These are phyloP conservation scores for Zygosaccharomyces kombuchaensis DNA, from an alignment of 805 yeast genomes.

Conservation along the genomic window DNA sequence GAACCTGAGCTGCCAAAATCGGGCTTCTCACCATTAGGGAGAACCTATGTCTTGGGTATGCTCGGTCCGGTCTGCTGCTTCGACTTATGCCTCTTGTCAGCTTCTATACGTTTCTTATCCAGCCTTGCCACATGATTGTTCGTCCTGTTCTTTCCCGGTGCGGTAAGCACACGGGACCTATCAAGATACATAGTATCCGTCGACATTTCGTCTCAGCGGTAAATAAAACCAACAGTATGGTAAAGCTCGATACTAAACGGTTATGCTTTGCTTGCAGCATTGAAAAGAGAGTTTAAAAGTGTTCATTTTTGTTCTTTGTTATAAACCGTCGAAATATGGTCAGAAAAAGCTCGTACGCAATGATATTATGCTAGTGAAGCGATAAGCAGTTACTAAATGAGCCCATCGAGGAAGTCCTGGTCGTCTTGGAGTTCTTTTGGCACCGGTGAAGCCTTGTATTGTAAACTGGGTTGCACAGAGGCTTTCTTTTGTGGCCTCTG, in stretches of 20 bases:
- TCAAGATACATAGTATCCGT: conserved; percentile 34
- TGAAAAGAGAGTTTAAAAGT: neutral
- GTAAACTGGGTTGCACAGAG: neutral
- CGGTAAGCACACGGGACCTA: conserved; percentile 29
- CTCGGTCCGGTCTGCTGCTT: conserved; percentile 13
- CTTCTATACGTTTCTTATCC: conserved; percentile 13
- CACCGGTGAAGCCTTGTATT: conserved; percentile 8
- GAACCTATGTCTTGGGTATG: conserved; percentile 27
- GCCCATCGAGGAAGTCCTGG: conserved; percentile 27
- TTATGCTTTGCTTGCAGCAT: neutral
- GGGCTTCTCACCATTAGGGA: conserved; percentile 35
- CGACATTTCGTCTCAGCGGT: conserved; percentile 21
- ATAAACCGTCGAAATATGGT: neutral
- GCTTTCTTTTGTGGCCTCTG: neutral
- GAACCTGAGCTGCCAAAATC: conserved; percentile 28
- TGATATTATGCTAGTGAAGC: neutral
- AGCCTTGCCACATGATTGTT: conserved; percentile 12
- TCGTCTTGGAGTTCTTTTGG: conserved; percentile 24
- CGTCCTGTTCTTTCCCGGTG: conserved; percentile 25
- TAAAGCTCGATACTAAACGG: neutral
- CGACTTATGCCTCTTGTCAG: conserved; percentile 10
- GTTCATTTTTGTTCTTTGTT: neutral
- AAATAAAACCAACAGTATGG: neutral
- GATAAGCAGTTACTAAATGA: conserved; percentile 12
- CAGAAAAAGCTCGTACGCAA: neutral